Evolutionary conservation across 805 yeast species (phyloP), one percentile per base, ranked within the genome.

Genomic region (Candida coleopterorum): DNA sequence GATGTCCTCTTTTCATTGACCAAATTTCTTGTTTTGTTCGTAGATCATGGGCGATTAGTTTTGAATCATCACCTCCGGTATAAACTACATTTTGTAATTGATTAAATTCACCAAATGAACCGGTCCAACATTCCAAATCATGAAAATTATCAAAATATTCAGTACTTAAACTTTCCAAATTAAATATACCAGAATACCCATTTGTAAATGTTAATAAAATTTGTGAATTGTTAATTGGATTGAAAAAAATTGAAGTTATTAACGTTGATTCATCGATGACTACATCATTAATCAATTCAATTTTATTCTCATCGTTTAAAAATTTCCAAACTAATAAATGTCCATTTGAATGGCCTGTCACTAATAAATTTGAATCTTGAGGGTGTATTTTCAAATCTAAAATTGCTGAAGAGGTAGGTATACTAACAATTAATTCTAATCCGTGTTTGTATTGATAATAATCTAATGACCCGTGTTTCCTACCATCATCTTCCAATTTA

Each of bases 51-150:
- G 89, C 89, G 21, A 80, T 76, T 10, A 90, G 60, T 11, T 68
- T 61, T 6, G 83, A 72, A 60, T 93, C 97, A 54, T 90, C 98
- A 11, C 97, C 97, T 4, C 97, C 98, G 3, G 88, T 77, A 47
- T 81, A 83, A 0, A 87, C 65, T 1, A 85, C 77, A 39, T 77
- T 60, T 11, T 64, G 53, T 28, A 81, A 53, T 3, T 72, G 74
- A 6, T 75, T 74, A 17, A 63, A 45, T 30, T 69, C 70, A 7
- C 85, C 88, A 60, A 79, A 85, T 2, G 76, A 76, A 5, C 86
- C 85, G 4, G 84, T 85, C 97, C 97, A 89, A 41, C 95, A 85
- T 56, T 90, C 96, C 23, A 88, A 58, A 8, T 72, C 68, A 55
- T 90, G 97, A 0, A 57, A 39, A 1, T 70, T 53, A 8, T 52